Base-by-base conservation (phyloP, 73 alveolate genomes). In the Paramecium caudatum region DNA sequence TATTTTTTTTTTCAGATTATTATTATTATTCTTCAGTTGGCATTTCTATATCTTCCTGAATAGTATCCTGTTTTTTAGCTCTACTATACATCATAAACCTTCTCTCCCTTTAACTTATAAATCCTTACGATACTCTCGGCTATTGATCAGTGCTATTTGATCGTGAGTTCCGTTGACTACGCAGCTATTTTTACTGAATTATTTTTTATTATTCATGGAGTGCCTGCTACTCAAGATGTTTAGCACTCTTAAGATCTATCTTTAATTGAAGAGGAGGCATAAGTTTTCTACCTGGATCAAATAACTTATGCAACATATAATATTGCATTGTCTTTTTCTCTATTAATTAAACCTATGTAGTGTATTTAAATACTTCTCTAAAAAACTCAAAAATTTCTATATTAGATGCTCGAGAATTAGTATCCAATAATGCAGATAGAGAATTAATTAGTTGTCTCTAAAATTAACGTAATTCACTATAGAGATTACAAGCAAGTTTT, bases 171-270 rank as follows among this genome's bases (percentile, higher is more conserved):
- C 88, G 36, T 10, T 74, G 15, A 39, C 69, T 41, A 17, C 88
- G 36, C 27, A 27, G 21, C 19, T 74, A 19, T 39, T 43, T 37
- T 34, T 27, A 37, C n/a, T 30, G 55, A 74, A 6, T 74, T 6
- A 74, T 19, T n/a, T 47, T 74, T n/a, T 74, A 45, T 41, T 16
- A 74, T 43, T 74, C 88, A 74, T 74, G 16, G 7, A 41, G 19
- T 10, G 88, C 88, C 19, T 74, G 21, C 6, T 41, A 6, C 55
- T 74, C 88, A 5, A 74, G 46, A 43, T 74, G 88, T 23, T 74
- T 74, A n/a, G 69, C 88, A 74, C 88, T 74, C 46, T 41, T 74
- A 3, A 74, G 1, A 74, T 74, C 88, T 27, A 74, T 41, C 10
- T 74, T 74, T 5, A 74, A 43, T 15, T 74, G 12, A 3, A 74